phyloP scores from a whole-genome alignment of 164 flowering plant species.

The Chloranthus sessilifolius region DNA sequence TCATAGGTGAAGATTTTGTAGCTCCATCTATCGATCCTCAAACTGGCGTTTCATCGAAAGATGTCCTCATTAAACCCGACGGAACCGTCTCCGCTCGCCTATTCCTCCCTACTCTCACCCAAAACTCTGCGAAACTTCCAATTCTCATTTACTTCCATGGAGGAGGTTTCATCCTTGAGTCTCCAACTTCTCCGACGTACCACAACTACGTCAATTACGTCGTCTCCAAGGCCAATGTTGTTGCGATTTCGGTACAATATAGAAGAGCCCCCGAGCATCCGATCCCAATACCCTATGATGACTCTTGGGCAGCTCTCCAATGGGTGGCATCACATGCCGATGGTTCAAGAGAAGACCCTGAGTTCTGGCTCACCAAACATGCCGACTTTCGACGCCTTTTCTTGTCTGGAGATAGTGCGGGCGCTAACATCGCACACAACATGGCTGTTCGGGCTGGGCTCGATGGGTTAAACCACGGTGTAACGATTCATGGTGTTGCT shows the following conservation, averaged over 20 bases:
- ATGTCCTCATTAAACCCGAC: no score
- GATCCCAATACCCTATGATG: conserved; percentile 35
- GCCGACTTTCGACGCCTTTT: conserved; percentile 26
- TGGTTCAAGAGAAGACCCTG: conserved; percentile 15
- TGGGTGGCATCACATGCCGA: conserved; percentile 32
- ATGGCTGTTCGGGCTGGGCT: conserved; percentile 22
- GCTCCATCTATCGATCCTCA: no score
- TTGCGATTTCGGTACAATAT: conserved; percentile 30
- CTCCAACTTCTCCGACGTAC: conserved; percentile 21
- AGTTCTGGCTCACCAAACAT: conserved; percentile 25
- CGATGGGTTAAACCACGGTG: not conserved
- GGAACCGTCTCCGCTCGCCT: no score
- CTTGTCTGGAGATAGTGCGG: conserved; percentile 37
- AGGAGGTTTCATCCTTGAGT: conserved; percentile 28
- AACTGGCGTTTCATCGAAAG: no score
- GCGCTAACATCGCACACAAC: conserved; percentile 32
- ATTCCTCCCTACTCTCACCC: not conserved
- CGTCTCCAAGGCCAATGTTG: conserved; percentile 17
- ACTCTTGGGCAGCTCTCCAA: conserved; percentile 32
- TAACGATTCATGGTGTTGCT: not conserved
- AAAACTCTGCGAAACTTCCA: conserved; percentile 18
- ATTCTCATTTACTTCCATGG: conserved; percentile 38
- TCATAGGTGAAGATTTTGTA: no score
- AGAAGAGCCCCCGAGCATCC: conserved; percentile 34
- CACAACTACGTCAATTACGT: conserved; percentile 13